Evolutionary conservation across 2,329 filamentous ascomycete species (phyloP), one percentile per base, ranked within the genome.

Genomic region (Colletotrichum tofieldiae): DNA sequence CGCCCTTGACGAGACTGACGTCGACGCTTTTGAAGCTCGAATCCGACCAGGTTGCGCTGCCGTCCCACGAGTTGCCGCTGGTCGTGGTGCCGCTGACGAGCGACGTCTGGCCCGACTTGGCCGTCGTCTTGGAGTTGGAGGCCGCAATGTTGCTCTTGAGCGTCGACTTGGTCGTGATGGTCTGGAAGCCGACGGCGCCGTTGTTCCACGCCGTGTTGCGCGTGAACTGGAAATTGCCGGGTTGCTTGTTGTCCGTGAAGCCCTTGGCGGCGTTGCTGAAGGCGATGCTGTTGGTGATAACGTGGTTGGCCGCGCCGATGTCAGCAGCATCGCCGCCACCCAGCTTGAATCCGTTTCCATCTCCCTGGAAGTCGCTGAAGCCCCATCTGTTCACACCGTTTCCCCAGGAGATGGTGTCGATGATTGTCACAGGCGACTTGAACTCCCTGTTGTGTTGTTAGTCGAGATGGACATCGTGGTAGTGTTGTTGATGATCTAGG

Each of bases 291-390:
- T 86, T 86, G 59, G 78, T 80, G 63, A 86, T 75, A 49, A 84
- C 78, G 71, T 86, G 85, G 76, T 84, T 79, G 0, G 84, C 84
- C 0, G 84, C 76, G 16, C 77, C 80, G 35, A 81, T 78, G 47
- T 80, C 78, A 14, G 77, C 80, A 3, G 79, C 79, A 55, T 81
- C 77, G 55, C 77, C 78, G 39, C 82, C 81, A 35, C 84, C 83
- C 4, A 87, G 81, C 77, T 87, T 86, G 81, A 86, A 85, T 20
- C 85, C 84, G 74, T 87, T 86, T 43, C 85, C 85, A 59, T 86
- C 84, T 23, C 84, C 84, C 29, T 82, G 77, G 67, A 86, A 86
- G 23, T 79, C 68, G 11, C 67, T 74, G 76, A 86, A 86, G 45
- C 75, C 77, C 85, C 85, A 86, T 26, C 81, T 78, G 68, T 86